A percentile compares a stretch with the other conserved stretches of the same genome.
These are phyloP conservation scores for Haplographium delicatum DNA, from an alignment of 495 filamentous ascomycete genomes.

Conservation along the genomic window DNA sequence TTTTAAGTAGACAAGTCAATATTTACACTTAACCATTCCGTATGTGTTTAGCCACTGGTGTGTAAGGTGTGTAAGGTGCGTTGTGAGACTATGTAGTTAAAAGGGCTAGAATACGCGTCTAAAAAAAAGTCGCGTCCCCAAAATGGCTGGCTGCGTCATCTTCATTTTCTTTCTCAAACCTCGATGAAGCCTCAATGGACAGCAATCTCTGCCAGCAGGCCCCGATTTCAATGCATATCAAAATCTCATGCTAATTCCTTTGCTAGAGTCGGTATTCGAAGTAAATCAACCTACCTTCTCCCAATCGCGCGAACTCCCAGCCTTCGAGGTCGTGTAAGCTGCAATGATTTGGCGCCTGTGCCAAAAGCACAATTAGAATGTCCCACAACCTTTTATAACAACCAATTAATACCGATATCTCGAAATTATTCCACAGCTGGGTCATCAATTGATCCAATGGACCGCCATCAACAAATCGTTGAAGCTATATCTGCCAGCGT, in stretches of 20 bases:
- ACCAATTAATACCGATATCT: background rate
- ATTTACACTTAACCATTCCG: background rate
- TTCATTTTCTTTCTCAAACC: no score
- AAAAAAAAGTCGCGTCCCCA: constrained; percentile 5
- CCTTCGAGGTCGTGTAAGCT: no score
- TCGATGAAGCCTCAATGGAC: constrained; percentile 16
- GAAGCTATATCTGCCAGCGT: constrained; percentile 42
- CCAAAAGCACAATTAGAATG: background rate
- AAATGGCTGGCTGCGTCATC: no score
- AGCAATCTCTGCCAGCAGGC: constrained; percentile 2
- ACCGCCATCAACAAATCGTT: constrained; percentile 40
- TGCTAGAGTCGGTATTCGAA: no score
- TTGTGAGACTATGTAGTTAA: no score
- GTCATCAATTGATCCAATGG: constrained; percentile 27
- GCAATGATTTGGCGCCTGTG: no score
- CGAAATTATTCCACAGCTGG: background rate
- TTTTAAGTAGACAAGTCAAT: background rate
- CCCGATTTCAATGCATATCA: background rate
- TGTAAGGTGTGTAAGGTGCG: no score
- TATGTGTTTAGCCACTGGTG: no score
- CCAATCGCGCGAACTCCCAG: no score
- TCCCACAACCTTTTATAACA: background rate
- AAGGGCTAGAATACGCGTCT: no score
- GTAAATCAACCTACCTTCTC: no score
- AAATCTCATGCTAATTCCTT: no score